Conservation (phyloP, 163 green algal species). For the Volvox carteri region DNA sequence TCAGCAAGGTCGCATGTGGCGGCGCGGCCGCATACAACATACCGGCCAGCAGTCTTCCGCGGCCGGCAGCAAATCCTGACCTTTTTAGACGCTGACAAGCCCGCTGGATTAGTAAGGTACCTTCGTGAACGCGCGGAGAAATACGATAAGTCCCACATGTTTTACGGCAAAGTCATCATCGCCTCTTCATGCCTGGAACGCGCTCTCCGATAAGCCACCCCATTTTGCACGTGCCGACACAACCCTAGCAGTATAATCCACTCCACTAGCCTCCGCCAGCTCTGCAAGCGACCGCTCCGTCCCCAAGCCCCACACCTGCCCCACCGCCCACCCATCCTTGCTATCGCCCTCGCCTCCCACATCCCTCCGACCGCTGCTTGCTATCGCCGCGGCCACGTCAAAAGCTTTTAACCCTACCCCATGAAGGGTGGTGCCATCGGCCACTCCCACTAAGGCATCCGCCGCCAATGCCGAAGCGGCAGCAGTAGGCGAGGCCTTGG, state of each 20-base stretch:
- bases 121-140: no score
- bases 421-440: no score
- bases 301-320: constrained; percentile 67
- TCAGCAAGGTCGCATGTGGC: no score
- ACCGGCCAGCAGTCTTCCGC: no score
- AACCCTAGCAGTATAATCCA: constrained; percentile 57
- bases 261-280: constrained; percentile 59
- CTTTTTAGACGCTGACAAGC: no score
- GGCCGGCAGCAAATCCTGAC: no score
- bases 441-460: no score
- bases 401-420: no score
- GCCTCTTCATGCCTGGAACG: background rate
- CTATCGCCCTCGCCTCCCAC: background rate
- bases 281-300: constrained; percentile 48
- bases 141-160: background rate
- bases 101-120: no score
- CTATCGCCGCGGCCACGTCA: no score
- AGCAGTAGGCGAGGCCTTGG: background rate
- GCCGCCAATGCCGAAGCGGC: background rate
- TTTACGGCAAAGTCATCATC: background rate
- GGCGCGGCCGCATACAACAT: no score
- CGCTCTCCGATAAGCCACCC: constrained; percentile 9
- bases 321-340: constrained; percentile 43
- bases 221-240: background rate
- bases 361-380: no score